Base-by-base conservation (phyloP, 2,329 filamentous ascomycete genomes). In the Fusarium liriodendri region DNA sequence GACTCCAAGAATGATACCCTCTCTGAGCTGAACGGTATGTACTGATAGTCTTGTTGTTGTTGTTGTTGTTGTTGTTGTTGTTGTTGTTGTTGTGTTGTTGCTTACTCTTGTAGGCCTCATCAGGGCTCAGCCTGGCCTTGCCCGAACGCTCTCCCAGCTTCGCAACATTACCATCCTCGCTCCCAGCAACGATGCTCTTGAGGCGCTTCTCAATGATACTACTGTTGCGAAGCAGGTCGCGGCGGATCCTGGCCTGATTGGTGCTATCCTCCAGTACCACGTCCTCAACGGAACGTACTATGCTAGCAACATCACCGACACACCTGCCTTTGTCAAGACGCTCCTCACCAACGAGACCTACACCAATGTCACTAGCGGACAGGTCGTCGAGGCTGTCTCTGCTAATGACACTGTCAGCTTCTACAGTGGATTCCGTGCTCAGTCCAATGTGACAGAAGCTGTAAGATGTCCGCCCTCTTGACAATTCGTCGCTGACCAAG, bases 251-350 rank as follows among this genome's bases (percentile, higher is more conserved):
- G 79, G 81, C 59, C 79, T 88, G 11, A 77, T 84, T 20, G 78
- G 81, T 25, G 79, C 79, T 27, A 84, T 91, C 40, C 84, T 92
- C 6, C 79, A 84, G 33, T 92, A 92, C 82, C 90, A 92, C 78
- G 85, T 91, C 54, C 81, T 91, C 57, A 84, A 86, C 58, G 86
- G 85, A 35, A 85, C 81, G 0, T 82, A 82, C 25, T 80, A 79
- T 29, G 79, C 78, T 6, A 81, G 85, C 60, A 72, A 77, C 9
- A 70, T 79, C 5, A 81, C 79, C n/a, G 76, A 76, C 2, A 74
- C 75, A 1, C 70, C 82, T 0, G 66, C 78, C 4, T 84, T 85
- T 50, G 74, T 85, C 32, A 80, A 80, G 5, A 86, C 84, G 1
- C 62, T 87, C 9, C 81, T 92, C 63, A 72, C 64, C 22, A 85